A percentile compares a stretch with the other conserved stretches of the same genome.
Evolutionary conservation across 2,329 filamentous ascomycete genomes (phyloP).

Genomic region (Incumbomyces lentus): DNA sequence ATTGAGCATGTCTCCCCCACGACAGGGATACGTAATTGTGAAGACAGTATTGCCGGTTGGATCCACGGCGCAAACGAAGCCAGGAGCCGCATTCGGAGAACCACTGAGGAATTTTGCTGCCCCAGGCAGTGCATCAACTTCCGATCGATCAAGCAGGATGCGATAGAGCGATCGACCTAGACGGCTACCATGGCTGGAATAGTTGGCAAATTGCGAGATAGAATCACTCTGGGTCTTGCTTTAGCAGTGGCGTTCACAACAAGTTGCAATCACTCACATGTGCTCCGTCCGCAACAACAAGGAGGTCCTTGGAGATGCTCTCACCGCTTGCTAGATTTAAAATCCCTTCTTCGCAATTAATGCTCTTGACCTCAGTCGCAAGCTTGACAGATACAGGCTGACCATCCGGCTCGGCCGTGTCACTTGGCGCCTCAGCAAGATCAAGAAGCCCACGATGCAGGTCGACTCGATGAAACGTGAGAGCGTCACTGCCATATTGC

Average conservation of each 20-base stretch:
- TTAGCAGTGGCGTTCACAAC: neutral
- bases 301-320: slow-evolving; percentile 22
- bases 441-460: slow-evolving; percentile 22
- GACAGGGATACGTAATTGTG: slow-evolving; percentile 13
- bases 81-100: slow-evolving; percentile 6
- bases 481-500: slow-evolving; percentile 19
- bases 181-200: slow-evolving; percentile 5
- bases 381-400: slow-evolving; percentile 17
- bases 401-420: neutral
- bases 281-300: slow-evolving; percentile 26
- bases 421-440: slow-evolving; percentile 8
- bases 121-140: slow-evolving; percentile 9
- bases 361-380: slow-evolving; percentile 15
- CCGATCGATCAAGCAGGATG: slow-evolving; percentile 11
- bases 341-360: slow-evolving; percentile 18
- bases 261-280: neutral
- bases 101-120: slow-evolving; percentile 10
- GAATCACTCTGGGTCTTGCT: slow-evolving; percentile 5
- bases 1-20: slow-evolving; percentile 9
- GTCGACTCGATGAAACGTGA: slow-evolving; percentile 23
- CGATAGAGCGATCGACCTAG: slow-evolving; percentile 12
- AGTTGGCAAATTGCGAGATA: slow-evolving; percentile 9
- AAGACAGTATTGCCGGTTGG: neutral
- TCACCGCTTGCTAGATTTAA: slow-evolving; percentile 19
- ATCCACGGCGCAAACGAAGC: slow-evolving; percentile 11